phyloP scores from a whole-genome alignment of 805 yeast species.

The Suhomyces sp. region DNA sequence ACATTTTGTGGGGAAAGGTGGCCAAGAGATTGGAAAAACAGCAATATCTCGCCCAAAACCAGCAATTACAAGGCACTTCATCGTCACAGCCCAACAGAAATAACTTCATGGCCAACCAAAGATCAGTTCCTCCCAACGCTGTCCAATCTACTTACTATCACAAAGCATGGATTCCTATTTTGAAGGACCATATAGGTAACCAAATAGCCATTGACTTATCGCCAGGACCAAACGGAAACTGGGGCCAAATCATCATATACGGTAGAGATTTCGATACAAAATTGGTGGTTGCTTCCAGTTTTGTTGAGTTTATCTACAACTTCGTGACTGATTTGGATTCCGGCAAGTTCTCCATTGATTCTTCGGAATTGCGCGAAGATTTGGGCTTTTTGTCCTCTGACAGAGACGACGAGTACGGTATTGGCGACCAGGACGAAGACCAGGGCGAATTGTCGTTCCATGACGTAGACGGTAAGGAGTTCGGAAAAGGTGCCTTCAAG shows the following conservation, averaged over 20 bases:
- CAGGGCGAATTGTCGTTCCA: slow-evolving; percentile 40
- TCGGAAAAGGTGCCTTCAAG: slow-evolving; percentile 23
- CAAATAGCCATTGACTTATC: slow-evolving; percentile 83
- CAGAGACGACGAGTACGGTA: slow-evolving; percentile 39
- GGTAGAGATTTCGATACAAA: slow-evolving; percentile 94
- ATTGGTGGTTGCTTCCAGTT: slow-evolving; percentile 63
- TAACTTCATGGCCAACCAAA: slow-evolving; percentile 32
- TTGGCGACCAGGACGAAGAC: slow-evolving; percentile 46
- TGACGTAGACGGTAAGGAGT: slow-evolving; percentile 37
- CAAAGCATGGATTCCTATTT: slow-evolving; percentile 77
- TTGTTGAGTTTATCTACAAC: slow-evolving; percentile 40
- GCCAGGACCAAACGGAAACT: slow-evolving; percentile 64
- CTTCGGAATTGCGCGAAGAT: slow-evolving; percentile 26
- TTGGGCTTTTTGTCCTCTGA: slow-evolving; percentile 37
- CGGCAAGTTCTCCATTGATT: slow-evolving; percentile 40
- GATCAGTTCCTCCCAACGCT: slow-evolving; percentile 37
- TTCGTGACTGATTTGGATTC: slow-evolving; percentile 39
- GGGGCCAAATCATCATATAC: slow-evolving; percentile 90
- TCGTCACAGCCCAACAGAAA: slow-evolving; percentile 15
- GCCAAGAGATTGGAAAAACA: slow-evolving; percentile 40
- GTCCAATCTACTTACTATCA: slow-evolving; percentile 35
- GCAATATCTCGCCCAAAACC: slow-evolving; percentile 27
- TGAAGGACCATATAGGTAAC: slow-evolving; percentile 87
- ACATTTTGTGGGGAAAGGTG: slow-evolving; percentile 41
- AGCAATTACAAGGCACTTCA: slow-evolving; percentile 16